Evolutionary conservation across 2,329 filamentous ascomycete genomes (phyloP), one percentile per base, ranked within the genome.

Genomic region (Neonectria hederae): DNA sequence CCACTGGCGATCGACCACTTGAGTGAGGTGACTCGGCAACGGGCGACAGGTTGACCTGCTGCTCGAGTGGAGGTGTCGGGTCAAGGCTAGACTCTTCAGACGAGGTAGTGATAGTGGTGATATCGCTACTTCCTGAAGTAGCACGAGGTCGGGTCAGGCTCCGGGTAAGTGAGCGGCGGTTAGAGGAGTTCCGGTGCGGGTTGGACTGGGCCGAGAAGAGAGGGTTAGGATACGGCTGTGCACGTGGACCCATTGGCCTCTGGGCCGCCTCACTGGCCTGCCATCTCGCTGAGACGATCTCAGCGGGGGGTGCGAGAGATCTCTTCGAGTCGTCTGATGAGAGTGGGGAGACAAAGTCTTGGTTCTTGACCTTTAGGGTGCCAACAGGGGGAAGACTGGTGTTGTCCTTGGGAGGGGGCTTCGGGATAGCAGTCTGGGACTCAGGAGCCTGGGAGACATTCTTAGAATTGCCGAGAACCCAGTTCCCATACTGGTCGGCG

Each of bases 401-500:
- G 26, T 73, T 67, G 19, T 73, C 38, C 11, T 72, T 67, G 3
- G 72, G 72, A 17, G 72, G 75, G 17, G 62, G 59, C 35, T 55
- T 68, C 10, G 68, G 32, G 17, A 45, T 51, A 49, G 45, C 54
- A 51, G 65, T 48, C 43, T 66, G 68, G 42, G 61, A 35, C 65
- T 76, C 75, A 21, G 71, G 74, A 48, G 74, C 62, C 53, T 72
- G 65, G 38, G 69, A 68, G 19, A 71, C 69, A 38, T 75, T 75
- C 46, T 75, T 75, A 5, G 77, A 67, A 63, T 81, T 82, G 38
- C 80, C 79, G 8, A 86, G 77, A 17, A 85, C 79, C 85, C 85
- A 87, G 70, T 87, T 87, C 1, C 84, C 83, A 67, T 79, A 79
- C 71, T 80, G 82, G 70, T 87, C 84, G 35, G 84, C 81, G 51